Conservation (phyloP, 139 green algal genomes). For the Chlorella sp. region DNA sequence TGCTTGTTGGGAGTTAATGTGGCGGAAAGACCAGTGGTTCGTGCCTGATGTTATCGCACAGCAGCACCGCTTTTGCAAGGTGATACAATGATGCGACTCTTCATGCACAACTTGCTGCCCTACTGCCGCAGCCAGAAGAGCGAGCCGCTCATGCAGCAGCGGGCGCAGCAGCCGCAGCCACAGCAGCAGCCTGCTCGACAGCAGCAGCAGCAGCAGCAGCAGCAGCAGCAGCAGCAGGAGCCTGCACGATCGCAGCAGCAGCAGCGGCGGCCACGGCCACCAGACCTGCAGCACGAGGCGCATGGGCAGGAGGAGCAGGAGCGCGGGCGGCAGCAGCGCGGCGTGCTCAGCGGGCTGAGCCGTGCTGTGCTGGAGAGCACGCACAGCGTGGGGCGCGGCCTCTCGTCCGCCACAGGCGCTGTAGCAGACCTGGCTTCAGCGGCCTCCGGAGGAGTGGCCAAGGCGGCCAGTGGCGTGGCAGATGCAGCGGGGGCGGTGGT, state of each 20-base stretch:
- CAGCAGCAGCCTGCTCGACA: too few species aligned
- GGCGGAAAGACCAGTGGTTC: too few species aligned
- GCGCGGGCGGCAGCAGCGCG: background rate
- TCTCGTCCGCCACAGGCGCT: background rate
- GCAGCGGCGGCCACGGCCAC: too few species aligned
- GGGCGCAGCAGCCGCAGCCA: background rate
- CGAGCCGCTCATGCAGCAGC: background rate
- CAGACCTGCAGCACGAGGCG: constrained; percentile 39
- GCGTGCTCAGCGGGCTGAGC: constrained; percentile 14
- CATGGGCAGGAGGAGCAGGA: background rate
- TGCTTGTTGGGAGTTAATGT: background rate
- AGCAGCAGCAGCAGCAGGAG: too few species aligned
- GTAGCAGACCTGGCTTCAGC: constrained; percentile 11
- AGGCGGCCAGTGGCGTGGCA: background rate
- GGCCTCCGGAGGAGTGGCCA: background rate
- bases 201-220: background rate
- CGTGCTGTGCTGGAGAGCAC: constrained; percentile 1
- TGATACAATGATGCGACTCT: too few species aligned
- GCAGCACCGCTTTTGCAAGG: too few species aligned
- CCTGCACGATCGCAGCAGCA: too few species aligned
- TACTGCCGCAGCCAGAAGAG: too few species aligned
- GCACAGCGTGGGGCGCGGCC: constrained; percentile 12
- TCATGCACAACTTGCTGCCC: too few species aligned
- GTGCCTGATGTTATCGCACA: too few species aligned
- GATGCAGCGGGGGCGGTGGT: constrained; percentile 1